Evolutionary conservation across 805 yeast species (phyloP).

Genomic region (Yarrowia phangngaensis): DNA sequence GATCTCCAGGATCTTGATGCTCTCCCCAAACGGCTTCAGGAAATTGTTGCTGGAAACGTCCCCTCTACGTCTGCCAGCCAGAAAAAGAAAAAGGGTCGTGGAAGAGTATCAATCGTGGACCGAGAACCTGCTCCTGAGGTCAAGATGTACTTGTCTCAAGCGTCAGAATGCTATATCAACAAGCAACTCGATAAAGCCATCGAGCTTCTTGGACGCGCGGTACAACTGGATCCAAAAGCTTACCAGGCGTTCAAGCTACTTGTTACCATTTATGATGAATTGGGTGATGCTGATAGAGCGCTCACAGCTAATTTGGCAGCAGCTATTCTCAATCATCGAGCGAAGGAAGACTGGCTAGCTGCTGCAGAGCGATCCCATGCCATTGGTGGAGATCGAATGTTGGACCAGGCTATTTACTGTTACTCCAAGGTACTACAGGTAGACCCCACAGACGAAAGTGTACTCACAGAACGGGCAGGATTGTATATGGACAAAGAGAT

Average conservation of each 20-base stretch:
- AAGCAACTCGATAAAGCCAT: conserved; percentile 42
- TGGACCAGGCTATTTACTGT: conserved; percentile 56
- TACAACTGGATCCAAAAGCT: conserved; percentile 35
- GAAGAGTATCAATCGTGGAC: conserved; percentile 39
- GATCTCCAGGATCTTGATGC: conserved; percentile 10
- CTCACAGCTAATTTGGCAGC: conserved; percentile 45
- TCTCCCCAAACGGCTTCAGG: conserved; percentile 5
- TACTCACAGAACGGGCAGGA: conserved; percentile 69
- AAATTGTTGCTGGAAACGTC: conserved; percentile 32
- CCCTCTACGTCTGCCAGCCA: too few species aligned
- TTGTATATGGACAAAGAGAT: conserved; percentile 36
- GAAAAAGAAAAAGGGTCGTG: conserved; percentile 37
- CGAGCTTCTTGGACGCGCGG: conserved; percentile 36
- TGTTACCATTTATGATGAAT: conserved; percentile 49
- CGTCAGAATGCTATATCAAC: conserved; percentile 74
- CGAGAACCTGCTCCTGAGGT: conserved; percentile 58
- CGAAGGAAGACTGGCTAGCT: conserved; percentile 80
- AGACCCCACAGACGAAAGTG: conserved; percentile 74
- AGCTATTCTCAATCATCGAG: conserved; percentile 69
- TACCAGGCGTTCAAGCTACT: conserved; percentile 37
- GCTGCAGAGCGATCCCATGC: conserved; percentile 76
- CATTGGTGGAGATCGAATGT: conserved; percentile 48
- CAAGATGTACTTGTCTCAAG: conserved; percentile 58
- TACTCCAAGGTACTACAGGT: conserved; percentile 77
- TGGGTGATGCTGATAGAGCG: conserved; percentile 39